Evolutionary conservation across 331 rosid genomes (phyloP).

Genomic region (Malus hybrid): DNA sequence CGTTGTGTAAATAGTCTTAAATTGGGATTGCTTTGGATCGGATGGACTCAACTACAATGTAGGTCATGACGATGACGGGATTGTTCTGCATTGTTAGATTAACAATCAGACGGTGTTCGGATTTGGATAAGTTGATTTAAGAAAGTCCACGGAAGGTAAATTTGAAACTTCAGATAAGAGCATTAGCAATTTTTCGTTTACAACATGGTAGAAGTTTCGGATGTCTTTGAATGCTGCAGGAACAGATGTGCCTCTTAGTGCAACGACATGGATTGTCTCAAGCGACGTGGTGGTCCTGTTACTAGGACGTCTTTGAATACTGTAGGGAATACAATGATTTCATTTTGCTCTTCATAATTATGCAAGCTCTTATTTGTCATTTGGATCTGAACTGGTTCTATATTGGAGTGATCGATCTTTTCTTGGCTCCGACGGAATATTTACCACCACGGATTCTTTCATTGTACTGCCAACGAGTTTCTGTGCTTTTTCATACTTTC

Average conservation of each 20-base stretch:
- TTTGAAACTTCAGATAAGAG: neutral
- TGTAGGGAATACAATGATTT: neutral
- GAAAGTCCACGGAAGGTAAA: neutral
- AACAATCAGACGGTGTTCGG: neutral
- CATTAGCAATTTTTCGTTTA: neutral
- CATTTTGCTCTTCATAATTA: neutral
- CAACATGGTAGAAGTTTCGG: neutral
- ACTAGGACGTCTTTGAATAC: neutral
- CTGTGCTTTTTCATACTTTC: too few species aligned
- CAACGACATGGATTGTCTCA: neutral
- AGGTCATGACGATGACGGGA: neutral
- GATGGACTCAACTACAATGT: neutral
- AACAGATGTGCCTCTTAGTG: neutral
- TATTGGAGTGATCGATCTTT: neutral
- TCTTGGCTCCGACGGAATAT: neutral
- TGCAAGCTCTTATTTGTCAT: neutral
- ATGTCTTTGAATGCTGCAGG: neutral
- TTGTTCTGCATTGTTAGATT: neutral
- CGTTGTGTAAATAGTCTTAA: too few species aligned
- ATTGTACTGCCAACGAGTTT: neutral
- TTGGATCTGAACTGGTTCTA: neutral
- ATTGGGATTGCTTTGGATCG: neutral
- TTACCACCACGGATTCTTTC: neutral
- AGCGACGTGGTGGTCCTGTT: neutral
- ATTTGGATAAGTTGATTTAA: neutral